phyloP scores from a whole-genome alignment of 1,284 basidiomycete genomes.

The Moesziomyces globuligerus region DNA sequence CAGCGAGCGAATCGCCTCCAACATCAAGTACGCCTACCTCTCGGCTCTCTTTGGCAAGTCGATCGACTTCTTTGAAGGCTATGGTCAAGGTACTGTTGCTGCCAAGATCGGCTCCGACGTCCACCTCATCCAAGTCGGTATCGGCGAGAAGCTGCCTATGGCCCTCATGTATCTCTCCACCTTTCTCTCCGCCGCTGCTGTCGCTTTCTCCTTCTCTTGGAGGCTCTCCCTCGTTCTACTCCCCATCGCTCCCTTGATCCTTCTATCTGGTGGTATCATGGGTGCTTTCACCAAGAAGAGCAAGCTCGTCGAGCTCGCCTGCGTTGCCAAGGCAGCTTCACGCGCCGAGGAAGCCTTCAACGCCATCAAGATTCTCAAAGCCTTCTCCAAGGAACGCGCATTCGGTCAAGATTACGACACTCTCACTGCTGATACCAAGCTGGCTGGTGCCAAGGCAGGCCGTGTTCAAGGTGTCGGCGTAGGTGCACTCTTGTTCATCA shows the following conservation, averaged over 20 bases:
- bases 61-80: slow-evolving; percentile 11
- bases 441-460: slow-evolving; percentile 8
- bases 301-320: slow-evolving; percentile 6
- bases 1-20: slow-evolving; percentile 8
- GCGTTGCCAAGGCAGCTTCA: slow-evolving; percentile 7
- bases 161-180: slow-evolving; percentile 12
- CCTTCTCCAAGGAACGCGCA: slow-evolving; percentile 6
- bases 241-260: slow-evolving; percentile 6
- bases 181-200: slow-evolving; percentile 6
- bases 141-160: slow-evolving; percentile 13
- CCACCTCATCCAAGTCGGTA: slow-evolving; percentile 9
- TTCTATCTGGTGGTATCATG: slow-evolving; percentile 2
- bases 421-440: slow-evolving; percentile 2
- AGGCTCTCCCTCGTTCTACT: slow-evolving; percentile 9
- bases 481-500: slow-evolving; percentile 43
- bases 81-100: slow-evolving; percentile 6
- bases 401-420: slow-evolving; percentile 3
- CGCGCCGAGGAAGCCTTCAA: slow-evolving; percentile 13
- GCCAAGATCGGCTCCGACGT: slow-evolving; percentile 10
- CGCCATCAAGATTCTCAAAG: slow-evolving; percentile 14
- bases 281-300: slow-evolving; percentile 3
- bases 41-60: slow-evolving; percentile 2
- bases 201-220: slow-evolving; percentile 6
- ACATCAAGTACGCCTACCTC: slow-evolving; percentile 10
- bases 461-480: slow-evolving; percentile 11